A percentile compares a stretch with the other conserved stretches of the same genome.
Evolutionary conservation across 129 eudicot genomes (phyloP).

Genomic region (Chrysanthemum makinoi): DNA sequence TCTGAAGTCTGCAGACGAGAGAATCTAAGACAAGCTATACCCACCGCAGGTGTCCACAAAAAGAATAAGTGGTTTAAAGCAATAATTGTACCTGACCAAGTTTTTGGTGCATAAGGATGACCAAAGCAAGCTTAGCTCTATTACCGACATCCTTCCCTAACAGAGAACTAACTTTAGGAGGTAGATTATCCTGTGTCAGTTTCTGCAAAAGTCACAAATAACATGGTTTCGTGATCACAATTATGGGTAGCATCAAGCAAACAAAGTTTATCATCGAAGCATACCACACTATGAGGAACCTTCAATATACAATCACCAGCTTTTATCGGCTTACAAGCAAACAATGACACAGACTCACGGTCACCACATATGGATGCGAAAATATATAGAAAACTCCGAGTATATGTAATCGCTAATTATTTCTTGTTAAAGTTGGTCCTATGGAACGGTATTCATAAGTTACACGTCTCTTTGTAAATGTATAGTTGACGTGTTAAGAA

Average conservation of each 20-base stretch:
- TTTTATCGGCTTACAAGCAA: too few species aligned
- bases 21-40: not conserved
- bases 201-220: constrained; percentile 39
- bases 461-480: too few species aligned
- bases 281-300: constrained; percentile 70
- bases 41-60: not conserved
- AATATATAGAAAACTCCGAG: constrained; percentile 24
- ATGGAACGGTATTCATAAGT: constrained; percentile 23
- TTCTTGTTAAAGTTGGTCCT: too few species aligned
- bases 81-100: constrained; percentile 56
- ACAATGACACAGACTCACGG: not conserved
- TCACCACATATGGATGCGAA: too few species aligned
- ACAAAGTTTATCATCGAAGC: not conserved
- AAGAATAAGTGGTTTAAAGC: not conserved
- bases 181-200: constrained; percentile 71
- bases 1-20: constrained; percentile 50
- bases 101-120: constrained; percentile 57
- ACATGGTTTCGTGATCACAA: too few species aligned
- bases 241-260: too few species aligned
- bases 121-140: constrained; percentile 71
- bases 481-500: too few species aligned
- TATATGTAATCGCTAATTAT: constrained; percentile 15
- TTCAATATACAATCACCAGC: constrained; percentile 47
- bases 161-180: constrained; percentile 40
- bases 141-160: constrained; percentile 49